Evolutionary conservation across 2,329 filamentous ascomycete species (phyloP).

Genomic region (Arthroderma uncinatum): DNA sequence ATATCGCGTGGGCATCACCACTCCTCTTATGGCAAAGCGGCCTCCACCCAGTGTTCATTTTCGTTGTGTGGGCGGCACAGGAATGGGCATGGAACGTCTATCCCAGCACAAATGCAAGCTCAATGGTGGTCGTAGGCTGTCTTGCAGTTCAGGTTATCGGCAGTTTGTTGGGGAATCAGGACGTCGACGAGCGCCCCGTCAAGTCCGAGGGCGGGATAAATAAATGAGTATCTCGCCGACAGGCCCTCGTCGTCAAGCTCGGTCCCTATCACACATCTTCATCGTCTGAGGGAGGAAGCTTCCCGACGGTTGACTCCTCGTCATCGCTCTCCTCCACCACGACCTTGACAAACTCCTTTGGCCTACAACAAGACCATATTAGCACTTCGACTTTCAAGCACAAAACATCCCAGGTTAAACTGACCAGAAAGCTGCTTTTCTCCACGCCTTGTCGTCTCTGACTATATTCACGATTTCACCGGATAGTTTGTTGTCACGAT

Average conservation of each 20-base stretch:
- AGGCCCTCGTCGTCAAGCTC: neutral
- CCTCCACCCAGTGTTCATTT: constrained; percentile 55
- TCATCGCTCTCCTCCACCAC: constrained; percentile 59
- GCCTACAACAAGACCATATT: constrained; percentile 44
- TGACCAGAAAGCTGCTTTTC: constrained; percentile 79
- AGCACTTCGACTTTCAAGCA: neutral
- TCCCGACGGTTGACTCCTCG: constrained; percentile 68
- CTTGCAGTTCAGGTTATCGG: constrained; percentile 56
- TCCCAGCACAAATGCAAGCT: constrained; percentile 62
- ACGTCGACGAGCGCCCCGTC: constrained; percentile 4
- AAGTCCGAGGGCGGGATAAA: neutral
- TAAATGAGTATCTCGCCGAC: neutral
- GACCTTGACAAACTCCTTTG: constrained; percentile 63
- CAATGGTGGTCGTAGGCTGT: constrained; percentile 56
- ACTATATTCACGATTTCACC: constrained; percentile 93
- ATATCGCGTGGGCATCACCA: constrained; percentile 79
- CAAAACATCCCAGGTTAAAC: constrained; percentile 16
- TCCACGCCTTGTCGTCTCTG: constrained; percentile 80
- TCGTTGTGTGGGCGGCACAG: constrained; percentile 61
- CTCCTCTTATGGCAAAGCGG: constrained; percentile 75
- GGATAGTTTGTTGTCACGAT: constrained; percentile 61
- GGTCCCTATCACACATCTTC: constrained; percentile 22
- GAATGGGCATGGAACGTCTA: constrained; percentile 94
- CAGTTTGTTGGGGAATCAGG: constrained; percentile 40
- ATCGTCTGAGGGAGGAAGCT: constrained; percentile 71